Evolutionary conservation across 257 asterid species (phyloP), one percentile per base, ranked within the genome.

Genomic region (Petunia secreta): DNA sequence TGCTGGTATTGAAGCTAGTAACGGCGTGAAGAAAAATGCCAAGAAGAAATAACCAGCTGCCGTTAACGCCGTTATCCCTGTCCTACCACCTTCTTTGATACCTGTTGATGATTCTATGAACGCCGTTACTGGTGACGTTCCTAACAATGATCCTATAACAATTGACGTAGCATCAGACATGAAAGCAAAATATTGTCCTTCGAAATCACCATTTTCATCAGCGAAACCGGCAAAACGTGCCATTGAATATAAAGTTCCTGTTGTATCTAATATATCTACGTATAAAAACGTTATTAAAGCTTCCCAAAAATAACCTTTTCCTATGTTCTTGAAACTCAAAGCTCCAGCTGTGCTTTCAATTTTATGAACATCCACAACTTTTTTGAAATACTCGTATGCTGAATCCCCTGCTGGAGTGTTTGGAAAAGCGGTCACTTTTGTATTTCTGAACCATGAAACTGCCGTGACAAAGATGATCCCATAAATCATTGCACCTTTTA

Each of bases 61-160:
- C n/a, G 99, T 92, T 81, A 95, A 6, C 69, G 99, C 97, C 36
- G 99, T 95, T 64, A 95, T 1, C 80, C 99, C 99, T n/a, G 99
- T 93, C 81, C 94, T 80, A 8, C 99, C 99, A 0, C 99, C 99
- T 40, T 93, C 98, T 75, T 91, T 85, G 79, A 95, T 93, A 82
- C 99, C 99, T 41, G 99, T 95, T 5, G 99, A 95, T 7, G 99
- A 93, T 85, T 95, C 99, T 0, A 95, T 84, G 59, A 89, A 93
- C 82, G 87, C 93, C 83, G 99, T 90, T 80, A 95, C 98, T 44
- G 99, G 98, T 13, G 99, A 93, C 41, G 98, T 93, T 75, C 99
- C 99, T 2, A 95, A 46, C 8, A 95, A n/a, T 0, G 99, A 88
- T 3, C 99, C 99, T 73, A 90, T 88, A 43, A 91, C 95, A 2